Conservation (phyloP, 2,329 filamentous ascomycete species). For the Aphanocladium album region DNA sequence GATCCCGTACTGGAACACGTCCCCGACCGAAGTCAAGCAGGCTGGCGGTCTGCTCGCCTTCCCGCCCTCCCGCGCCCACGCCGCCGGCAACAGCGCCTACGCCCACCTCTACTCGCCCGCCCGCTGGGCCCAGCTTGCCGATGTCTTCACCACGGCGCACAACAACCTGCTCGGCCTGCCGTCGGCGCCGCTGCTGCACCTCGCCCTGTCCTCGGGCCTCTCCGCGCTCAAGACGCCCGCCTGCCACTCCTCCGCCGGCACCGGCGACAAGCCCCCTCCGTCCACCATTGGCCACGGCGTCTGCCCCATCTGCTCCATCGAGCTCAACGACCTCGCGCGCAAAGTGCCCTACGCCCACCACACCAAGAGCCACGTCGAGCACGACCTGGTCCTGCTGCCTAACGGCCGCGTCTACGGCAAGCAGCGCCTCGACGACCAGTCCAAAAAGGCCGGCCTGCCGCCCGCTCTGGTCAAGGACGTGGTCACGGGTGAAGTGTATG, state of each 20-base stretch:
- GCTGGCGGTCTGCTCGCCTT: constrained; percentile 80
- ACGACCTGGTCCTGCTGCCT: constrained; percentile 78
- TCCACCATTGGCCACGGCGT: constrained; percentile 63
- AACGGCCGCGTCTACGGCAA: constrained; percentile 83
- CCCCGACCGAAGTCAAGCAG: constrained; percentile 62
- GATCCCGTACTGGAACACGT: constrained; percentile 61
- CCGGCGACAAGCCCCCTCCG: neutral
- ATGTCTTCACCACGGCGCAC: constrained; percentile 79
- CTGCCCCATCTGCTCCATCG: constrained; percentile 93
- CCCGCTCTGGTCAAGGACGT: constrained; percentile 70
- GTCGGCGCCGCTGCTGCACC: constrained; percentile 76
- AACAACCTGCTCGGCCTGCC: constrained; percentile 82
- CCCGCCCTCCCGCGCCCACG: constrained; percentile 43
- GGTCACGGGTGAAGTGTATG: constrained; percentile 65
- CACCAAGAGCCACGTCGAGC: constrained; percentile 87
- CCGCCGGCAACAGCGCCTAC: constrained; percentile 34
- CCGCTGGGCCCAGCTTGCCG: constrained; percentile 72
- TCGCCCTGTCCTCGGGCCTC: constrained; percentile 83
- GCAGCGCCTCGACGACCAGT: constrained; percentile 67
- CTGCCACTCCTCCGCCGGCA: constrained; percentile 63
- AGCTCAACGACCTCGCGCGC: constrained; percentile 85
- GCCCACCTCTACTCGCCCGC: constrained; percentile 62
- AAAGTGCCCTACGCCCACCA: constrained; percentile 93
- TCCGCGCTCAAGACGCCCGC: constrained; percentile 94
- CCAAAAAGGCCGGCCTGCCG: constrained; percentile 69